Evolutionary conservation across 352 stramenopile species (phyloP).

Genomic region (Salisapilia sapeloensis): DNA sequence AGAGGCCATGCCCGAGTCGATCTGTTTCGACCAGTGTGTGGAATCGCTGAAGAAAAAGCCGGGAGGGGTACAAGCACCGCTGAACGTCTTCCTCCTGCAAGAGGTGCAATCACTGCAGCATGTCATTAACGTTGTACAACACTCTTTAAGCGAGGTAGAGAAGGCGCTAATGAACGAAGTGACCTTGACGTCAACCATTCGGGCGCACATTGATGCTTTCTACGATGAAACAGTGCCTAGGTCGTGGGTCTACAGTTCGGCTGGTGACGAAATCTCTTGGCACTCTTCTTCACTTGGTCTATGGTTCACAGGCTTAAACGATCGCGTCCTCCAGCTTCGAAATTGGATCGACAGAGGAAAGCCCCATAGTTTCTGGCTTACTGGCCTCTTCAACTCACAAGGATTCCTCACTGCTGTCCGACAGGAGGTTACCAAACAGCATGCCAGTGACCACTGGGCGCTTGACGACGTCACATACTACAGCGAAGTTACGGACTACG

Average conservation of each 20-base stretch:
- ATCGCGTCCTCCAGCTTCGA: conserved; percentile 36
- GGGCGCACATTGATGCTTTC: conserved; percentile 36
- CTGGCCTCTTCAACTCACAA: conserved; percentile 57
- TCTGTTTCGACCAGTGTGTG: conserved; percentile 22
- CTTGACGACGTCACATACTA: conserved; percentile 69
- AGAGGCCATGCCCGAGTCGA: conserved; percentile 19
- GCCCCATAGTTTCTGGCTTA: conserved; percentile 56
- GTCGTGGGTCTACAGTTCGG: conserved; percentile 21
- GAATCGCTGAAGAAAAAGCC: conserved; percentile 26
- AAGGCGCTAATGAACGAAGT: conserved; percentile 45
- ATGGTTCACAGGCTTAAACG: conserved; percentile 46
- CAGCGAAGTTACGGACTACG: conserved; percentile 71
- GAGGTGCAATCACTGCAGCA: conserved; percentile 46
- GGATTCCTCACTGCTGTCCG: conserved; percentile 64
- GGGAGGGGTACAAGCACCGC: conserved; percentile 41
- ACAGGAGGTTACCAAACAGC: conserved; percentile 49
- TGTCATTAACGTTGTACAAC: conserved; percentile 30
- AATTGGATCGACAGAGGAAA: conserved; percentile 43
- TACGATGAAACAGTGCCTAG: conserved; percentile 54
- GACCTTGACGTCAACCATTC: conserved; percentile 25
- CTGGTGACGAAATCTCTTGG: conserved; percentile 57
- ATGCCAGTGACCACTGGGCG: conserved; percentile 55
- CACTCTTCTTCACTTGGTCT: conserved; percentile 37
- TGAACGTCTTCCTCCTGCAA: conserved; percentile 68
- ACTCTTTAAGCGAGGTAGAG: conserved; percentile 29